Base-by-base conservation (phyloP, 352 stramenopile genomes). In the Globisporangium paddicum region DNA sequence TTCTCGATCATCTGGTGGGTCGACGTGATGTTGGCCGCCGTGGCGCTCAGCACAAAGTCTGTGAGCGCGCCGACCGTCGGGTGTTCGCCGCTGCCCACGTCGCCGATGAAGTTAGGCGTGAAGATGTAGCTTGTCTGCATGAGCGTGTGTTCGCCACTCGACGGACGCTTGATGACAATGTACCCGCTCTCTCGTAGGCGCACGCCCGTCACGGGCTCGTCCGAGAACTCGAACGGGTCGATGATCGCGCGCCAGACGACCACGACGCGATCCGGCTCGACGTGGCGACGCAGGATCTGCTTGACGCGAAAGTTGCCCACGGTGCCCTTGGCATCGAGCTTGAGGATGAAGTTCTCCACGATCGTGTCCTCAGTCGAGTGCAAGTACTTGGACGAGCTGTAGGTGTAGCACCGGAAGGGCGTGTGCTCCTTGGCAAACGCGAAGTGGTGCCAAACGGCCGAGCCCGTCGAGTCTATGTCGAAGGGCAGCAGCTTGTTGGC, bases 171-270 rank as follows among this genome's bases (percentile, higher is more conserved):
- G 48, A 88, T 75, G 28, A 86, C 66, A 32, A 86, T 77, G 51
- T 80, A 82, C 0, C 77, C 80, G 57, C 78, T 77, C 44, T 90
- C 80, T 14, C 71, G 64, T 52, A 90, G 86, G 52, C 71, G 75
- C 49, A 82, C 65, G 34, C 74, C 75, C 5, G 72, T 45, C 4
- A 87, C 50, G 32, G 69, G 60, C 48, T 79, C 69, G 14, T 67
- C 62, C 45, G 71, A 72, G 55, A 88, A 89, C 65, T 75, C 72
- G 26, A 82, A 58, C 3, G 74, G 74, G 28, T 86, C 68, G 58
- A 79, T 79, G 56, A 80, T 73, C 19, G 76, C 72, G 37, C 64
- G 68, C 76, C 76, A 89, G 18, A 82, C 76, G 19, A 89, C 71
- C 41, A 89, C 71, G 2, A 81, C 57, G 10, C 74, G 74, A n/a